Conservation (phyloP, 106 monocot species). For the Dactylorhiza incarnata region DNA sequence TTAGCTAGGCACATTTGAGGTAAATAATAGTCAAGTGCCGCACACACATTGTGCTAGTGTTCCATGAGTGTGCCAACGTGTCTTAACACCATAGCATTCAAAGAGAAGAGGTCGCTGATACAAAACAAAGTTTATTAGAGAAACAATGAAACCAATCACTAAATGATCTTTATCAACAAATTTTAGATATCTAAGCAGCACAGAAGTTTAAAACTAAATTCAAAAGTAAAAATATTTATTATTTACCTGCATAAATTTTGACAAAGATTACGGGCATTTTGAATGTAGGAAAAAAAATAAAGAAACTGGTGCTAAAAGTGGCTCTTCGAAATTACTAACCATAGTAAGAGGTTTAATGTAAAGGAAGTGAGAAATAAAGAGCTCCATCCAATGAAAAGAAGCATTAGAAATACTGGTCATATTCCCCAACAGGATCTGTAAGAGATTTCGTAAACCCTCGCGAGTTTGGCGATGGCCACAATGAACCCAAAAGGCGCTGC, state of each 20-base stretch:
- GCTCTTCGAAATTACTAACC: slow-evolving; percentile 30
- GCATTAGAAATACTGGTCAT: slow-evolving; percentile 36
- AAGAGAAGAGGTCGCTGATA: background rate
- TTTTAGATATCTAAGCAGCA: background rate
- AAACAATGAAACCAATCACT: background rate
- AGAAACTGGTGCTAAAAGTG: background rate
- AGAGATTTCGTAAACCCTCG: slow-evolving; percentile 70
- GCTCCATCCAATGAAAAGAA: slow-evolving; percentile 86
- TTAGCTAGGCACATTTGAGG: no score
- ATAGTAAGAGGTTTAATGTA: slow-evolving; percentile 68
- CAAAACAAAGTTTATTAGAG: background rate
- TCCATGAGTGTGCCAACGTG: no score
- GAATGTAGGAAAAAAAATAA: background rate
- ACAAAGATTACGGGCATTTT: background rate
- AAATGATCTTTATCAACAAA: background rate
- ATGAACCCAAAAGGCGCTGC: slow-evolving; percentile 92
- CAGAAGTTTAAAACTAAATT: background rate
- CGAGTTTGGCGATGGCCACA: slow-evolving; percentile 69
- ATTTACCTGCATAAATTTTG: background rate
- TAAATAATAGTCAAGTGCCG: no score
- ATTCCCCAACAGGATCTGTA: slow-evolving; percentile 88
- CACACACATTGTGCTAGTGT: no score
- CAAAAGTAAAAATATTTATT: background rate
- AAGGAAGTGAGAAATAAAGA: slow-evolving; percentile 71
- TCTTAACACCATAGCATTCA: background rate